phyloP scores from a whole-genome alignment of 2,329 filamentous ascomycete species.

The Trichoderma endophyticum region DNA sequence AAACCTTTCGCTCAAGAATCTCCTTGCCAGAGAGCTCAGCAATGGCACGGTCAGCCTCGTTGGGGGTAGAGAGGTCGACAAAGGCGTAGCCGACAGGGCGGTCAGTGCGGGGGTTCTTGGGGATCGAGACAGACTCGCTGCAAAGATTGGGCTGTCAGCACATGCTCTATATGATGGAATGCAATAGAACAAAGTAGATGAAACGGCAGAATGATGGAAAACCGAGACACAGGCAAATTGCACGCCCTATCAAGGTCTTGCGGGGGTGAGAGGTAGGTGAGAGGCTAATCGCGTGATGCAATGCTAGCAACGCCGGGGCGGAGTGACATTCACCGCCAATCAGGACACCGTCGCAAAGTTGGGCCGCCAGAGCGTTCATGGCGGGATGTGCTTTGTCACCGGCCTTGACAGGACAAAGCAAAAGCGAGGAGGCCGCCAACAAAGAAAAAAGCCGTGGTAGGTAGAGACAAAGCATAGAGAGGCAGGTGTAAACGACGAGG shows the following conservation, averaged over 20 bases:
- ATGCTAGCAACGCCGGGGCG: neutral
- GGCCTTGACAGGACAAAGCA: neutral
- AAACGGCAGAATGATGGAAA: neutral
- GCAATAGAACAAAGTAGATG: neutral
- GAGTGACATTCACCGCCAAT: slow-evolving; percentile 19
- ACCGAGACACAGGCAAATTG: neutral
- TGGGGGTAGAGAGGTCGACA: slow-evolving; percentile 92
- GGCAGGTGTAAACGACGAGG: neutral
- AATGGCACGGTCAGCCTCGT: slow-evolving; percentile 94
- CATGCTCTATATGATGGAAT: neutral
- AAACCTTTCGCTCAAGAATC: slow-evolving; percentile 98
- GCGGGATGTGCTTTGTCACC: neutral
- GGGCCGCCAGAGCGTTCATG: neutral
- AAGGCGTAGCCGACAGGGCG: slow-evolving; percentile 98
- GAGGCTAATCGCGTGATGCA: slow-evolving; percentile 8
- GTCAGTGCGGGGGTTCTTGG: slow-evolving; percentile 98
- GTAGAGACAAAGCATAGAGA: neutral
- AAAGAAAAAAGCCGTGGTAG: neutral
- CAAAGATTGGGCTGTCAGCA: slow-evolving; percentile 29
- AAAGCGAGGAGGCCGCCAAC: neutral
- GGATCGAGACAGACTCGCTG: slow-evolving; percentile 98
- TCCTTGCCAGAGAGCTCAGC: slow-evolving; percentile 94
- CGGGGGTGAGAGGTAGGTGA: neutral
- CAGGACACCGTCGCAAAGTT: slow-evolving; percentile 15
- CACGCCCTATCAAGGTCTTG: neutral